A percentile compares a stretch with the other conserved stretches of the same genome.
phyloP scores from a whole-genome alignment of 1,284 basidiomycete genomes.

The Coniferiporia weirii region DNA sequence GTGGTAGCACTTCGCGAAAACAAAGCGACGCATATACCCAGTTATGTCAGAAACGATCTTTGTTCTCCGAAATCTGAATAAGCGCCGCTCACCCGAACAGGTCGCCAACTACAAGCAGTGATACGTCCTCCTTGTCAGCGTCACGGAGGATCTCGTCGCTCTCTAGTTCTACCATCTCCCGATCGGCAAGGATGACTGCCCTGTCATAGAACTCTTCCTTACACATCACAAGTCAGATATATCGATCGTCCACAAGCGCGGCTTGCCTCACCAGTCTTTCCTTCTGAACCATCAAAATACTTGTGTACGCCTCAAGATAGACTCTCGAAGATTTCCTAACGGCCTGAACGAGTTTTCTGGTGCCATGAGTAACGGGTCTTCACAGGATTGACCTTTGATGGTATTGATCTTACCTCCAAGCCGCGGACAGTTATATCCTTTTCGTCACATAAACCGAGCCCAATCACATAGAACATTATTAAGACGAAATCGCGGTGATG shows the following conservation, averaged over 20 bases:
- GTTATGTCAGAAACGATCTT: too few species aligned
- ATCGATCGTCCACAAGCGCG: not conserved
- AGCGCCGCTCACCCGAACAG: constrained; percentile 71
- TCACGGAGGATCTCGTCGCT: constrained; percentile 84
- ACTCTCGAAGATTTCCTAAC: constrained; percentile 74
- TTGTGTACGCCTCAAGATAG: constrained; percentile 94
- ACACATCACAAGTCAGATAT: constrained; percentile 4
- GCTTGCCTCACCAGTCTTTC: constrained; percentile 65
- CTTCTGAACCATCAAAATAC: constrained; percentile 86
- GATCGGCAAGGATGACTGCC: constrained; percentile 83
- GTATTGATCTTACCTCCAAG: too few species aligned
- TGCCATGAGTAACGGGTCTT: not conserved
- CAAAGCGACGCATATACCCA: too few species aligned
- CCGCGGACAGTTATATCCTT: too few species aligned
- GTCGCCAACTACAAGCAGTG: constrained; percentile 94
- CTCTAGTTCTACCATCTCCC: constrained; percentile 95
- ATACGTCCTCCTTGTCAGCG: constrained; percentile 80
- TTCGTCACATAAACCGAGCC: too few species aligned
- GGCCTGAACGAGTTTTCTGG: constrained; percentile 44
- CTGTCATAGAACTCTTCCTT: constrained; percentile 93
- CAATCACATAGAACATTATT: too few species aligned
- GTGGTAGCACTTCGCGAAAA: constrained; percentile 35
- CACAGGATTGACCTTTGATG: too few species aligned
- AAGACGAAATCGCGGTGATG: too few species aligned
- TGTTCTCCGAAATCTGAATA: too few species aligned